Conservation (phyloP, 2,329 filamentous ascomycete genomes). For the Delphinella strobiligena region DNA sequence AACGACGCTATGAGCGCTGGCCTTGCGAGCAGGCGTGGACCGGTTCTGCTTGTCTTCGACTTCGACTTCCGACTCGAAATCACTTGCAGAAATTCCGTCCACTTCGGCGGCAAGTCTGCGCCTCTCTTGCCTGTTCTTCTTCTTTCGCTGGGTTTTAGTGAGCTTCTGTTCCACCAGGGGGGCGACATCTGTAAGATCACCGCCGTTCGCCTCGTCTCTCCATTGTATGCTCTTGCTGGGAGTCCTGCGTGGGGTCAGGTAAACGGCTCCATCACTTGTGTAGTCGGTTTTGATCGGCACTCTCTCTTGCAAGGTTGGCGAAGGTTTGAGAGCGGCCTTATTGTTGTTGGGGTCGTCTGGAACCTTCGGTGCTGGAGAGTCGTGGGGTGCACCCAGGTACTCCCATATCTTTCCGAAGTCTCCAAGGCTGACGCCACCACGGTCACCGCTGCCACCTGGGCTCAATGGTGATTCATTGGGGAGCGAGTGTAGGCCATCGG, state of each 20-base stretch:
- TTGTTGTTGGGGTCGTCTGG: neutral
- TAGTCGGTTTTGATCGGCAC: constrained; percentile 23
- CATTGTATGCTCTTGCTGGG: constrained; percentile 16
- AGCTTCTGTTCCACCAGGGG: constrained; percentile 12
- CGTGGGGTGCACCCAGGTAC: constrained; percentile 25
- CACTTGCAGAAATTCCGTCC: constrained; percentile 15
- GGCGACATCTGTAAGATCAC: constrained; percentile 11
- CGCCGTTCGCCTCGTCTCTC: constrained; percentile 13
- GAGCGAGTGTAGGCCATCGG: neutral
- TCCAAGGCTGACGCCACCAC: constrained; percentile 21
- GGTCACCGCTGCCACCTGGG: constrained; percentile 6
- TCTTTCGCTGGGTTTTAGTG: constrained; percentile 26
- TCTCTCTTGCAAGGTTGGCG: constrained; percentile 11
- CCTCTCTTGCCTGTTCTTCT: constrained; percentile 20
- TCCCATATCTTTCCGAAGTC: constrained; percentile 36
- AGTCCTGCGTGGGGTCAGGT: constrained; percentile 10
- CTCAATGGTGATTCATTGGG: constrained; percentile 3
- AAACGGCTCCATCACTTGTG: constrained; percentile 31
- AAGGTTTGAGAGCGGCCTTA: constrained; percentile 1
- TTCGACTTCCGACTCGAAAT: constrained; percentile 25
- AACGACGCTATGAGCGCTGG: constrained; percentile 19
- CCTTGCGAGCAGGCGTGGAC: constrained; percentile 23
- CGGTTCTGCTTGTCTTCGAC: constrained; percentile 12
- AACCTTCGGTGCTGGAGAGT: constrained; percentile 11
- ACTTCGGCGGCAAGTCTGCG: constrained; percentile 14